Evolutionary conservation across 192 early-diverging fungal species (phyloP), one percentile per base, ranked within the genome.

Genomic region (Pilaira anomala): DNA sequence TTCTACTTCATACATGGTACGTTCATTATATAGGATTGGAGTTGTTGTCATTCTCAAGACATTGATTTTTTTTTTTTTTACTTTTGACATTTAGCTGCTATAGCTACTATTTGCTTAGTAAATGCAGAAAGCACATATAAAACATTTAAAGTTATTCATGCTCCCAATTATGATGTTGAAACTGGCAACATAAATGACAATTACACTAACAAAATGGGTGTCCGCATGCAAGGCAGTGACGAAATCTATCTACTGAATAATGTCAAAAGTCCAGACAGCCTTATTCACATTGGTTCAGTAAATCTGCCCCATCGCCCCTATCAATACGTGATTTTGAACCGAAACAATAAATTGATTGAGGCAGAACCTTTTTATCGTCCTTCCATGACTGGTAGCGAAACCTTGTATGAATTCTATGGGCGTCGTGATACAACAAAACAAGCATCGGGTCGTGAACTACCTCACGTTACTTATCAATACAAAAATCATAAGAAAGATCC

Each of bases 361-460:
- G 13, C 19, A 7, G 56, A 58, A 12, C 3, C 16, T 22, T 39
- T 58, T 19, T 12, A 58, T 6, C 56, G 56, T 5, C 9, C 56
- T 1, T 18, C 40, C 1, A 8, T 4, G n/a, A 21, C 36, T 6
- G 56, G 3, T 18, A 16, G 18, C 7, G 11, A 22, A 12, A 36
- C 33, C 7, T 36, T 36, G 5, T 7, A 58, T n/a, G 56, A 58
- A 16, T 58, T 58, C 13, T 58, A 58, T 58, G 40, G 40, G 7
- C 56, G 56, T 18, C 33, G 13, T 0, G 13, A 21, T 1, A 40
- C 39, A 18, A 39, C n/a, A 1, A 36, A 36, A 36, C 33, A 36
- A 36, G 11, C 33, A 3, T 36, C 33, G 33, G 33, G 7, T 5
- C 33, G 11, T 1, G 7, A 36, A 4, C 5, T 36, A 36, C 33